Base-by-base conservation (phyloP, 805 yeast species). In the Nakazawaea ernobii region DNA sequence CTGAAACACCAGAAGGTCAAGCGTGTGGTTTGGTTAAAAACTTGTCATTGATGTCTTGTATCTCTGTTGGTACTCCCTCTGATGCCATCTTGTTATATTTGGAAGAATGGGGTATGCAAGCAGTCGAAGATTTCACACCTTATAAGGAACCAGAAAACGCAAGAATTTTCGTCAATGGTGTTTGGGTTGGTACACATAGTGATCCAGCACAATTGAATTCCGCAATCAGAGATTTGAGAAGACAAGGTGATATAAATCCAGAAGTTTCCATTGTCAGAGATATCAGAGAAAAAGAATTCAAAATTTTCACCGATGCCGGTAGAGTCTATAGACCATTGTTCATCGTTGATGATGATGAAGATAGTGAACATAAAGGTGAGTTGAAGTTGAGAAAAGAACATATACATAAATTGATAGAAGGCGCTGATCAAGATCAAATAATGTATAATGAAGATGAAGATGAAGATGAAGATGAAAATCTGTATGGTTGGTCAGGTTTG, bases 1-100 rank as follows among this genome's bases (percentile, higher is more conserved):
- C 99, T 24, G 99, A 94, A 69, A 94, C 99, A 14, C 99, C 99
- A 3, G 99, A 94, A 74, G 99, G 99, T 62, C 99, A 94, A 73
- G 99, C 99, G 32, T 94, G 99, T 86, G 99, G 99, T 62, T 76
- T 94, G 67, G 99, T 94, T 47, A 94, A 94, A 74, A 94, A 94
- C 68, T 74, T 94, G 64, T 91, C 98, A 1, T 73, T 94, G 56
- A 91, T 94, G 98, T 82, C 98, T 1, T 90, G 97, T 74, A 90
- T 94, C 45, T 92, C 99, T 27, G 99, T 94, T 53, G 99, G 99
- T 66, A 80, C 96, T 7, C 88, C 95, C n/a, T 88, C 97, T 36
- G 95, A 89, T 63, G 97, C 97, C 32, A 92, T 94, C 61, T 77
- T 86, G 53, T 86, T 86, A 62, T 86, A 91, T 68, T 75, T 94